phyloP scores from a whole-genome alignment of 768 basidiomycete species.

The Mycena leptocephala region DNA sequence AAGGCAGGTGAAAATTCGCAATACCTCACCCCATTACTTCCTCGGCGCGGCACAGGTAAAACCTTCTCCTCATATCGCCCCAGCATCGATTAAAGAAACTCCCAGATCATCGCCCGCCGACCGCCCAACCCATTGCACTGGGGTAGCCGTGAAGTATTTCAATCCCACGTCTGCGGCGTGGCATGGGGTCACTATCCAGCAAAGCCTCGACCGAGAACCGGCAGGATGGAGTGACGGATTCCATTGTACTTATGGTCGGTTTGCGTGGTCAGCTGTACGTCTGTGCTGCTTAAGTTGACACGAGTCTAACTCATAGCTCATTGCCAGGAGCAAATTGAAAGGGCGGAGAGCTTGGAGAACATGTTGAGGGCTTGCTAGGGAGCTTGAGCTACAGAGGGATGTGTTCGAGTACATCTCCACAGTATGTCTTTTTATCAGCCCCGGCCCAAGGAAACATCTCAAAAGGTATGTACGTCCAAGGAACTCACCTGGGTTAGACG shows the following conservation, averaged over 20 bases:
- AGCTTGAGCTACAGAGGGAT: slow-evolving; percentile 25
- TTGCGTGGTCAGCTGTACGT: not conserved
- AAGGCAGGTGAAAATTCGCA: not conserved
- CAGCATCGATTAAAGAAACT: not conserved
- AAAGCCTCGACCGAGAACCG: not conserved
- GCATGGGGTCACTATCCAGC: not conserved
- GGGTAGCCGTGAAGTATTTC: not conserved
- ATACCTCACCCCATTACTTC: not conserved
- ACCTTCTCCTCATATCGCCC: too few relatives aligned
- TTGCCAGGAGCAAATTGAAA: not conserved
- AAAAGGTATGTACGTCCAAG: too few relatives aligned
- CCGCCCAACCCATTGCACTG: too few relatives aligned
- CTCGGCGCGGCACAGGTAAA: not conserved
- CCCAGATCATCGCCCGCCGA: not conserved
- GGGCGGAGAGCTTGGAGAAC: slow-evolving; percentile 20
- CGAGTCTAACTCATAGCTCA: not conserved
- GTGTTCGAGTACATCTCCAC: slow-evolving; percentile 10
- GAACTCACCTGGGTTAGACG: too few relatives aligned
- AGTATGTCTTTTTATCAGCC: not conserved
- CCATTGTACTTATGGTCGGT: not conserved
- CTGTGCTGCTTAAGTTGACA: not conserved
- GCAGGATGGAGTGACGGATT: not conserved
- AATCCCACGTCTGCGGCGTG: not conserved
- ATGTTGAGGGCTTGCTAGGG: slow-evolving; percentile 9
- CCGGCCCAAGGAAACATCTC: too few relatives aligned